Conservation (phyloP, 805 yeast species). For the Clavispora fructus region DNA sequence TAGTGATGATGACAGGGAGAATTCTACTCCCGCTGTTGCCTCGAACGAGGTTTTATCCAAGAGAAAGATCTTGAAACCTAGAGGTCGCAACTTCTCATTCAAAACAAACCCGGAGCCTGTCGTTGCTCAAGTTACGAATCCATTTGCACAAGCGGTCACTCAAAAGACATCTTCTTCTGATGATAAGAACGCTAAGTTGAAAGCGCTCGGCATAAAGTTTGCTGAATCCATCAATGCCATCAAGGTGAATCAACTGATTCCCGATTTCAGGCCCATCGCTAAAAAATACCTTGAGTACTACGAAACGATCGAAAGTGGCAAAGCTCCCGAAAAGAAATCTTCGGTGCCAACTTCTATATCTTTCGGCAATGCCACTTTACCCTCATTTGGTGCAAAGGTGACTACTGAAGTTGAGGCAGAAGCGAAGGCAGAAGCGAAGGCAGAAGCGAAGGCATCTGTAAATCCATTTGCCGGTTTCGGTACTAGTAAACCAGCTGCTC, state of each 20-base stretch:
- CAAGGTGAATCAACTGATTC: not conserved
- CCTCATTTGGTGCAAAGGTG: not conserved
- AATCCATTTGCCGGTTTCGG: conserved; percentile 3
- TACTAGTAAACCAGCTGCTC: not conserved
- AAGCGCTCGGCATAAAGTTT: conserved; percentile 64
- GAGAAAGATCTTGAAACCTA: conserved; percentile 65
- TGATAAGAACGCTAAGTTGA: conserved; percentile 45
- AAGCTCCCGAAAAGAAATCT: not conserved
- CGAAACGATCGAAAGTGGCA: conserved; percentile 24
- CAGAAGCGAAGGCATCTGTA: conserved; percentile 1
- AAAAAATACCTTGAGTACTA: conserved; percentile 56
- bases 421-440: not conserved
- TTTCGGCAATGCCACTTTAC: not conserved
- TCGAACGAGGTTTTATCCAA: conserved; percentile 57
- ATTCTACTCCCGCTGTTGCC: conserved; percentile 30
- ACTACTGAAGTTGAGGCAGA: not conserved
- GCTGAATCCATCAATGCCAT: conserved; percentile 46
- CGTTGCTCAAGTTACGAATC: not conserved
- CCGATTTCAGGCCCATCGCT: conserved; percentile 48
- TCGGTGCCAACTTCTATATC: not conserved
- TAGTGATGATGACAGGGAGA: conserved; percentile 30
- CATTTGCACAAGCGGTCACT: not conserved
- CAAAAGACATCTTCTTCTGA: not conserved
- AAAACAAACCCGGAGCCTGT: not conserved
- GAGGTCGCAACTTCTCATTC: conserved; percentile 16